Evolutionary conservation across 192 early-diverging fungal genomes (phyloP).

Genomic region (Mortierella hygrophila): DNA sequence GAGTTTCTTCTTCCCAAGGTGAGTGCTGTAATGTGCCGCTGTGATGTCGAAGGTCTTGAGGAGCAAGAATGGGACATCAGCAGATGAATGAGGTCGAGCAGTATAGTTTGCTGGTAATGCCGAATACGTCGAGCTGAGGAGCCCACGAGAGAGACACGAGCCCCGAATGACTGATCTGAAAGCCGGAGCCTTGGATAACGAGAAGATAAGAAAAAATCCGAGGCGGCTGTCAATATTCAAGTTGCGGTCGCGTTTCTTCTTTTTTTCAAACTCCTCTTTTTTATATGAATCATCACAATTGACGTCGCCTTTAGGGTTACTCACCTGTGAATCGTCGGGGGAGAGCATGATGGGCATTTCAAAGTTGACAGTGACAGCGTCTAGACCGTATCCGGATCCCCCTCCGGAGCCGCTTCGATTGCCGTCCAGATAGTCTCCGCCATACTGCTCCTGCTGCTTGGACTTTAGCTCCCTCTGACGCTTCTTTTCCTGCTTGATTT

Average conservation of each 20-base stretch:
- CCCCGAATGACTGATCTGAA: slow-evolving; percentile 51
- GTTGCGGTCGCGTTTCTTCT: not conserved
- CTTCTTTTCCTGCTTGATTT: slow-evolving; percentile 57
- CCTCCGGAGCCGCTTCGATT: slow-evolving; percentile 29
- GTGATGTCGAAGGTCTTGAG: slow-evolving; percentile 60
- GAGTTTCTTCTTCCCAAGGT: slow-evolving; percentile 66
- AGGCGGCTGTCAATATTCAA: not conserved
- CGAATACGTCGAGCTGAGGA: slow-evolving; percentile 55
- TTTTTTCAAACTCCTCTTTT: not conserved
- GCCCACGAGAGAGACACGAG: slow-evolving; percentile 35
- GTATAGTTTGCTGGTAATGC: slow-evolving; percentile 54
- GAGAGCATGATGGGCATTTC: slow-evolving; percentile 55
- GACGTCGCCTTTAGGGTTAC: not conserved
- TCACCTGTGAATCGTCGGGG: slow-evolving; percentile 55
- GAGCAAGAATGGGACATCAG: slow-evolving; percentile 49
- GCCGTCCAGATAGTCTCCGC: slow-evolving; percentile 37
- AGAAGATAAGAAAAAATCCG: slow-evolving; percentile 1
- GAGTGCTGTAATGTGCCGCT: slow-evolving; percentile 60
- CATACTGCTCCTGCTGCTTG: slow-evolving; percentile 50
- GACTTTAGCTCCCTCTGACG: slow-evolving; percentile 51
- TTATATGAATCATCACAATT: not conserved
- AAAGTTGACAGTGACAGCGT: slow-evolving; percentile 52
- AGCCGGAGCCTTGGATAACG: slow-evolving; percentile 38
- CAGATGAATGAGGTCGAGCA: slow-evolving; percentile 39
- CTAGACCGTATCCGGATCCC: slow-evolving; percentile 42